phyloP scores from a whole-genome alignment of 148 eudicot genomes.

The Pharnaceum exiguum region DNA sequence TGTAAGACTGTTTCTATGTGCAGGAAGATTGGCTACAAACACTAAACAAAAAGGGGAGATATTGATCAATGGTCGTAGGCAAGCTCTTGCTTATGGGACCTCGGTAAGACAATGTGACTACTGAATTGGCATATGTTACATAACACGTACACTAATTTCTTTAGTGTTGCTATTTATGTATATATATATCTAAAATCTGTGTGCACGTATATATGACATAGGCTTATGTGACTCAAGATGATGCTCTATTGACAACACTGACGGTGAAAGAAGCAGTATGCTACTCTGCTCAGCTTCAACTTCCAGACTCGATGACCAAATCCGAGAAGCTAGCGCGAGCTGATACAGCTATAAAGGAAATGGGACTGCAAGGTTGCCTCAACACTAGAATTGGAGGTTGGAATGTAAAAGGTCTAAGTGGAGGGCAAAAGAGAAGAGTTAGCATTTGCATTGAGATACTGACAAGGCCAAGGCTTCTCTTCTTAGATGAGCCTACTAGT shows the following conservation, averaged over 20 bases:
- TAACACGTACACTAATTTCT: too few species aligned
- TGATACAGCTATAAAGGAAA: slow-evolving; percentile 25
- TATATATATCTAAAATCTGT: too few species aligned
- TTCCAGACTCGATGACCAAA: slow-evolving; percentile 20
- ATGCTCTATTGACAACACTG: slow-evolving; percentile 21
- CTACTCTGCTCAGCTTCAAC: slow-evolving; percentile 29
- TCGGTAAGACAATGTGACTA: slow-evolving; percentile 30
- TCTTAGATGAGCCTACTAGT: slow-evolving; percentile 40
- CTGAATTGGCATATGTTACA: not conserved
- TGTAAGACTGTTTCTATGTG: not conserved
- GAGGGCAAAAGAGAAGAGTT: slow-evolving; percentile 33
- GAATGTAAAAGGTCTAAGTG: slow-evolving; percentile 30
- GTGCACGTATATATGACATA: not conserved
- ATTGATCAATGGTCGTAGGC: slow-evolving; percentile 43
- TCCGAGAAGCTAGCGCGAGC: slow-evolving; percentile 22
- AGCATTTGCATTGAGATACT: too few species aligned
- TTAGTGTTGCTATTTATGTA: too few species aligned
- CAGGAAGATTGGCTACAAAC: slow-evolving; percentile 39
- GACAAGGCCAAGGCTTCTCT: too few species aligned
- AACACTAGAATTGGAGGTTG: slow-evolving; percentile 32
- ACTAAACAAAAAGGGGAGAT: slow-evolving; percentile 43
- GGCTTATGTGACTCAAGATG: slow-evolving; percentile 43
- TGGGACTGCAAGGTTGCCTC: slow-evolving; percentile 30
- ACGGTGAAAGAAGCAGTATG: slow-evolving; percentile 29
- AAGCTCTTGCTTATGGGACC: slow-evolving; percentile 52